Evolutionary conservation across 2,329 filamentous ascomycete genomes (phyloP), one percentile per base, ranked within the genome.

Genomic region (Fusarium verticillioides): DNA sequence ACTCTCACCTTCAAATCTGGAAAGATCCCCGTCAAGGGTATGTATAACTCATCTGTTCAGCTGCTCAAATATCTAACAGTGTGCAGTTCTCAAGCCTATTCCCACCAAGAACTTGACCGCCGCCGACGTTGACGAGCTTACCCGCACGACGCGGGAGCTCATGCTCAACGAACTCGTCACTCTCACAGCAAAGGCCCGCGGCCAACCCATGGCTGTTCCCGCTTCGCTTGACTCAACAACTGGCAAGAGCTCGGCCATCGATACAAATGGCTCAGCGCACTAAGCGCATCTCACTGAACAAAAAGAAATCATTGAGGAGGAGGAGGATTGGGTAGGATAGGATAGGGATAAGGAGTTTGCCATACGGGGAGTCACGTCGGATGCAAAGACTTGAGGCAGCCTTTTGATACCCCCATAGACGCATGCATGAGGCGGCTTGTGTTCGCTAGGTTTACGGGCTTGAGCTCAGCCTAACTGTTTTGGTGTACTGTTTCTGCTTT

Each of bases 61-160:
- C 28, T 12, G 6, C 6, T 5, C 19, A 28, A 2, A 23, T 56
- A 30, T 26, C 59, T 70, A 47, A 60, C 63, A 44, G 28, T 37
- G 8, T 15, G 10, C 44, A 94, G 94, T 97, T 28, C 85, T 97
- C 60, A 90, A 93, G 77, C 94, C 95, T 5, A 95, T 98, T 70
- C 86, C 90, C 54, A 98, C 95, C 16, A 87, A 89, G 73, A 90
- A 90, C 60, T 87, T 97, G 73, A 93, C 89, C 23, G 69, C 92
- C 30, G 90, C 91, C 59, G 94, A 97, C 80, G 94, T 97, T 60
- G 93, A 96, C 75, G 88, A 89, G 66, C 85, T 97, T 49, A 88
- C 92, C 57, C 86, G 87, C 62, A 87, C 87, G 60, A 94, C 92
- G 5, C 88, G 91, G 63, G 92, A 94, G 26, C 82, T 90, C 58